Conservation (phyloP, 371 early-diverging fungal species). For the Zychaea mexicana region DNA sequence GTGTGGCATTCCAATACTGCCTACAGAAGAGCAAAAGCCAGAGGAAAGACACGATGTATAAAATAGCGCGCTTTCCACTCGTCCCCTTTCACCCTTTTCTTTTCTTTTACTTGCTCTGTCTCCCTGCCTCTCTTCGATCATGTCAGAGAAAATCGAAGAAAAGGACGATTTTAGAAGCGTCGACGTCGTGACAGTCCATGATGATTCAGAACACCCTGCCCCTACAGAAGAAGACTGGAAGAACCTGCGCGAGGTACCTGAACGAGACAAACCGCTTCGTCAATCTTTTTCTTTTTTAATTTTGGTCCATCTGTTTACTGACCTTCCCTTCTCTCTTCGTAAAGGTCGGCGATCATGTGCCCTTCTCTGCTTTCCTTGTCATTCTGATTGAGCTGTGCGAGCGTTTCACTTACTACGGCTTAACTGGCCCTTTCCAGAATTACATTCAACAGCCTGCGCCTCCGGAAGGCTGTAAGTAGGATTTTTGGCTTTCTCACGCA, state of each 20-base stretch:
- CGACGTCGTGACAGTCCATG: too few species aligned
- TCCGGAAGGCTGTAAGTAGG: constrained; percentile 35
- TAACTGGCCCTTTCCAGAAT: constrained; percentile 65
- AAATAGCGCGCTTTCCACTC: too few species aligned
- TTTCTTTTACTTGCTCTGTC: too few species aligned
- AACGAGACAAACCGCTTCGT: too few species aligned
- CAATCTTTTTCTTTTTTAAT: too few species aligned
- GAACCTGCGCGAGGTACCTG: constrained; percentile 46
- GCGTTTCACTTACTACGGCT: constrained; percentile 75
- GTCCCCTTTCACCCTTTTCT: not conserved
- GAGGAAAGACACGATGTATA: too few species aligned
- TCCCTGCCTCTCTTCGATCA: not conserved
- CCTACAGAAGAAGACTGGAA: constrained; percentile 32
- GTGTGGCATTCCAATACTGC: too few species aligned
- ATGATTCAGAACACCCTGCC: constrained; percentile 19
- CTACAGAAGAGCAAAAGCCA: too few species aligned
- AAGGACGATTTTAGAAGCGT: constrained; percentile 7
- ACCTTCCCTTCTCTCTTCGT: too few species aligned
- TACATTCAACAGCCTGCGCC: constrained; percentile 61
- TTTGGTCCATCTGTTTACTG: too few species aligned
- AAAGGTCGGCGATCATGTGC: constrained; percentile 41
- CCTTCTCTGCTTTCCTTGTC: constrained; percentile 61
- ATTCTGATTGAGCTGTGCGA: constrained; percentile 78
- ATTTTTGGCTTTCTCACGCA: constrained; percentile 3
- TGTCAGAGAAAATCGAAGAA: constrained; percentile 19